Conservation (phyloP, 352 stramenopile species). For the Pythium aristosporum region DNA sequence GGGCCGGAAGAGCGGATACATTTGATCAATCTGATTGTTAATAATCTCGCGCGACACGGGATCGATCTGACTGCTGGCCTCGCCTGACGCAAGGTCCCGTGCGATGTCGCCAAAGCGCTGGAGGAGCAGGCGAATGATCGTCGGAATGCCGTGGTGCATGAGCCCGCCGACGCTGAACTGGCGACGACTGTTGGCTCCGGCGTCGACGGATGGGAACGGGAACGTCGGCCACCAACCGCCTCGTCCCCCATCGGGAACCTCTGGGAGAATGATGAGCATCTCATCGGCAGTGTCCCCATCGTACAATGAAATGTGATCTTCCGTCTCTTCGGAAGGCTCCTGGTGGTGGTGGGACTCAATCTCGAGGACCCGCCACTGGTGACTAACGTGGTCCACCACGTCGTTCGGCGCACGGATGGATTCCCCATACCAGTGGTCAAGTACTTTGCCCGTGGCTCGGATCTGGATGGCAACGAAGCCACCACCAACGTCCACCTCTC, state of each 20-base stretch:
- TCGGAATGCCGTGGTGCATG: not conserved
- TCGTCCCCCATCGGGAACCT: not conserved
- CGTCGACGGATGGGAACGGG: not conserved
- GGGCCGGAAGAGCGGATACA: not conserved
- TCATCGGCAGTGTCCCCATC: not conserved
- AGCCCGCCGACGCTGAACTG: not conserved
- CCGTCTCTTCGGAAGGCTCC: not conserved
- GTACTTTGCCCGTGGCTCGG: not conserved
- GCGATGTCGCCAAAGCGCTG: not conserved
- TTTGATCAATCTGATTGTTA: not conserved
- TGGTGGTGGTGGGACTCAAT: no score
- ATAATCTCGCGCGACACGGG: no score
- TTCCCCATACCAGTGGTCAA: constrained; percentile 13
- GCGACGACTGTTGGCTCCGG: not conserved
- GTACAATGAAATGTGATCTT: not conserved
- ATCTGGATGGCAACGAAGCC: constrained; percentile 10
- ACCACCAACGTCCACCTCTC: not conserved
- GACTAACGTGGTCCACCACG: not conserved
- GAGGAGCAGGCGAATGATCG: not conserved
- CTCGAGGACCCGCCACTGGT: not conserved
- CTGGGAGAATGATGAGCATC: constrained; percentile 1
- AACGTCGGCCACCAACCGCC: not conserved
- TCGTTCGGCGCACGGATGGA: constrained; percentile 1
- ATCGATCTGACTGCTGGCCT: not conserved
- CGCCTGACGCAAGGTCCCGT: not conserved